Evolutionary conservation across 2,329 filamentous ascomycete genomes (phyloP).

Genomic region (Thelonectria discophora): DNA sequence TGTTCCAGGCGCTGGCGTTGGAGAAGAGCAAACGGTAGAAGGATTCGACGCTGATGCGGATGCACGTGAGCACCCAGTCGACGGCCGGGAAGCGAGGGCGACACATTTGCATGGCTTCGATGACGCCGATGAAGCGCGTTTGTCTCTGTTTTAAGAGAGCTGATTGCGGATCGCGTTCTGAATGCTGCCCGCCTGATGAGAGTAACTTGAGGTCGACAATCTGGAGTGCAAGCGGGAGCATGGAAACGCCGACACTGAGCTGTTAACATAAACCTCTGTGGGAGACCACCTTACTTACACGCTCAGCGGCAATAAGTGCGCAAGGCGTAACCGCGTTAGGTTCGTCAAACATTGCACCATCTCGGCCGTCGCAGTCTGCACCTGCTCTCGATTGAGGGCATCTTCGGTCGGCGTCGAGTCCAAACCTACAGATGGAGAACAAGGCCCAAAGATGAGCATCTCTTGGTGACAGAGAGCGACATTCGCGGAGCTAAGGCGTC

Average conservation of each 20-base stretch:
- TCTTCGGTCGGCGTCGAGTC: background rate
- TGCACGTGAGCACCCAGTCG: constrained; percentile 16
- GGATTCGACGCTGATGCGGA: constrained; percentile 12
- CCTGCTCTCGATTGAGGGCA: background rate
- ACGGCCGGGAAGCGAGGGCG: constrained; percentile 13
- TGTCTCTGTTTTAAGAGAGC: constrained; percentile 8
- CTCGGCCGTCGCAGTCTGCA: constrained; percentile 2
- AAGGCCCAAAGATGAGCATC: constrained; percentile 15
- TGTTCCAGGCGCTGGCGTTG: constrained; percentile 2
- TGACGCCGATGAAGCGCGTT: constrained; percentile 6
- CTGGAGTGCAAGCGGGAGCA: constrained; percentile 12
- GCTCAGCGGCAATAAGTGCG: background rate
- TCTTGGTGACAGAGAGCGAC: constrained; percentile 17
- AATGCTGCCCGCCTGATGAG: background rate
- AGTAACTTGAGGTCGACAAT: constrained; percentile 17
- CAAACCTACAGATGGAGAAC: background rate
- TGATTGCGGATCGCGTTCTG: background rate
- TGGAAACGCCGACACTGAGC: constrained; percentile 7
- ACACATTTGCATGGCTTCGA: constrained; percentile 13
- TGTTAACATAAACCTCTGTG: background rate
- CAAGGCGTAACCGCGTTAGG: background rate
- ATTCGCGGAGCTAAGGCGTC: constrained; percentile 8
- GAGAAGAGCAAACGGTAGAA: constrained; percentile 12
- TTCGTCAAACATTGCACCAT: constrained; percentile 13
- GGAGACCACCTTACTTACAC: background rate